Evolutionary conservation across 805 yeast species (phyloP).

Genomic region (Wickerhamiella brachini): DNA sequence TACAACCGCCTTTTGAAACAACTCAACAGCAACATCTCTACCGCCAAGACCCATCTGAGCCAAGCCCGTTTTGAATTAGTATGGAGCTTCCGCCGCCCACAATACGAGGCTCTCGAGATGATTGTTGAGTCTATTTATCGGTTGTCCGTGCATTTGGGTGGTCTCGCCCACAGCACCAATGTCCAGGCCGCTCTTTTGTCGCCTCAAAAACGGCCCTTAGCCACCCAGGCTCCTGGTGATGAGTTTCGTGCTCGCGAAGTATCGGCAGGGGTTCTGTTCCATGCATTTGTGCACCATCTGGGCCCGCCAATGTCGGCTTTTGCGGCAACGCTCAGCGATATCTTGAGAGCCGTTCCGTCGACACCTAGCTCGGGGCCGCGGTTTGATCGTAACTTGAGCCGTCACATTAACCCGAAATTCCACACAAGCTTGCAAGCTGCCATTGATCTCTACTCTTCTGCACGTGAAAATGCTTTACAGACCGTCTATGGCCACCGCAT

Average conservation of each 20-base stretch:
- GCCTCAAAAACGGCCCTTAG: neutral
- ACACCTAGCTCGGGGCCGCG: constrained; percentile 29
- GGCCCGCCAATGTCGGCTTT: constrained; percentile 65
- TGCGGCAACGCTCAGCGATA: constrained; percentile 46
- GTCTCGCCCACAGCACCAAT: constrained; percentile 52
- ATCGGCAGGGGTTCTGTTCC: constrained; percentile 36
- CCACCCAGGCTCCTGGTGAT: neutral
- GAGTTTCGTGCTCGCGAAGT: neutral
- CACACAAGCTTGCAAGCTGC: constrained; percentile 33
- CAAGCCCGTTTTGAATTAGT: constrained; percentile 53
- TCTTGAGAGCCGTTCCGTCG: constrained; percentile 24
- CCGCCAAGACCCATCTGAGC: constrained; percentile 31
- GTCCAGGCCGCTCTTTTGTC: constrained; percentile 47
- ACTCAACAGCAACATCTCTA: constrained; percentile 30
- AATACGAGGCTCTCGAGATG: constrained; percentile 31
- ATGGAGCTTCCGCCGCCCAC: constrained; percentile 40
- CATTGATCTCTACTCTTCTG: constrained; percentile 38
- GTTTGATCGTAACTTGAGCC: constrained; percentile 28
- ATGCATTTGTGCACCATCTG: constrained; percentile 48
- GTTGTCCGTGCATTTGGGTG: constrained; percentile 46
- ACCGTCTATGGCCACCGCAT: constrained; percentile 43
- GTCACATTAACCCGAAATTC: constrained; percentile 33
- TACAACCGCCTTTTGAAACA: constrained; percentile 23
- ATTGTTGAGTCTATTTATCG: constrained; percentile 32
- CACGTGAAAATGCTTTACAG: constrained; percentile 44